Evolutionary conservation across 2,329 filamentous ascomycete genomes (phyloP), one percentile per base, ranked within the genome.

Genomic region (Trichophyton schoenleinii): DNA sequence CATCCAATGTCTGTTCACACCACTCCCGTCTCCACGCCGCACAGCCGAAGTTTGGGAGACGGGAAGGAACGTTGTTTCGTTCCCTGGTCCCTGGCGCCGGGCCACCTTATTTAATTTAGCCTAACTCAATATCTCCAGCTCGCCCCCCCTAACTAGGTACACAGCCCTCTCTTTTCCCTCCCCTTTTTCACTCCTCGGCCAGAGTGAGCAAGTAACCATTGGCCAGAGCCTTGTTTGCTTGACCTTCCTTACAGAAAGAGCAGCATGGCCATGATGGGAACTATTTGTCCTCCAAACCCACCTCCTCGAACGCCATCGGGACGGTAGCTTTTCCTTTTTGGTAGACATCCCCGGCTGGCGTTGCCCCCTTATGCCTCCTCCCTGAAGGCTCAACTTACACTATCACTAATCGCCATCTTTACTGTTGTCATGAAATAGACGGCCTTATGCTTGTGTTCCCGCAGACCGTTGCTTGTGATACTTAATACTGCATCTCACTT

Each of bases 61-160:
- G 55, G 38, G 55, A 58, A 58, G 38, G 38, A 58, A 58, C 34
- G 55, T 58, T 58, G 55, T 58, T 58, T 58, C 31, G 55, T 58
- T 58, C 34, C 55, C 55, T 58, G 28, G 55, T 58, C 55, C 55
- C 38, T 58, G 55, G 55, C 28, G 55, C 20, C 31, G 55, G 55
- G 20, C 15, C 55, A 58, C 55, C 55, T 58, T 58, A 58, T 41
- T 41, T 53, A 38, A 38, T 13, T 53, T 44, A 53, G 49, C 22
- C 49, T 20, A 53, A 31, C 22, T 53, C 22, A 22, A 5, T 20
- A 13, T 53, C 41, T 53, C 49, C 28, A 53, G 22, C 11, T n/a
- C 13, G 49, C 49, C 49, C 49, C 49, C 49, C 49, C 28, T 31
- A n/a, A 31, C 44, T 1, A 38, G 34, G 44, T 25, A 20, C 13